Base-by-base conservation (phyloP, 225 moss, liverwort and hornwort genomes). In the Sphagnum tenellum region DNA sequence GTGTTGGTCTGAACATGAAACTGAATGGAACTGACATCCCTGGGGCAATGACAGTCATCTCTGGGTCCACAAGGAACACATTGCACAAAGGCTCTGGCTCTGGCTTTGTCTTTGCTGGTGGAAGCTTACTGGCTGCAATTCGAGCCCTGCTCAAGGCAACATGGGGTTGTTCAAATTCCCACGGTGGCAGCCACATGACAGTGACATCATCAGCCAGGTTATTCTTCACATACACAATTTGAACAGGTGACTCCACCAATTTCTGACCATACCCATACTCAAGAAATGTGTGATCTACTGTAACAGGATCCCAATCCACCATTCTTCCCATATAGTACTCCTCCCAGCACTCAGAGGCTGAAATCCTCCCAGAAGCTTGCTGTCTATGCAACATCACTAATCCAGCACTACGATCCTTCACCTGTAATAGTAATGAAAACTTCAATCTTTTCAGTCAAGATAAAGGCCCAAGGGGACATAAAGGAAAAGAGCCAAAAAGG, bases 251-350 rank as follows among this genome's bases (percentile, higher is more conserved):
- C 64, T 92, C 79, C 7, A 90, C 82, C 66, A 78, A 72, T 45
- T 64, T 77, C 47, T 68, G 75, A 53, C 73, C 64, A 53, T 85
- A 66, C 51, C 89, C 88, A 48, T 92, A 92, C 57, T 96, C 85
- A 12, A 82, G 55, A 4, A 70, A 73, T 59, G 79, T 66, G 7
- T 64, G 74, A 46, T 86, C 85, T 7, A 96, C 49, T 0, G 86
- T 82, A 9, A 90, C 75, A 4, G 92, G 92, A 63, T 90, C 88
- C 96, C 96, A 96, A 66, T 96, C 88, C 13, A 90, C 85, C 79
- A 96, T 87, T 66, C 83, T 79, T 12, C 92, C 90, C 44, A 90
- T 71, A 47, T 75, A 96, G 58, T 75, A 88, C 56, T 96, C 96
- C 65, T 92, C 92, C 96, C 96, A 96, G 57, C 88, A 82, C 69